A percentile compares a stretch with the other conserved stretches of the same genome.
Evolutionary conservation across 2,329 filamentous ascomycete genomes (phyloP).

Genomic region (Hypomyces rosellus): DNA sequence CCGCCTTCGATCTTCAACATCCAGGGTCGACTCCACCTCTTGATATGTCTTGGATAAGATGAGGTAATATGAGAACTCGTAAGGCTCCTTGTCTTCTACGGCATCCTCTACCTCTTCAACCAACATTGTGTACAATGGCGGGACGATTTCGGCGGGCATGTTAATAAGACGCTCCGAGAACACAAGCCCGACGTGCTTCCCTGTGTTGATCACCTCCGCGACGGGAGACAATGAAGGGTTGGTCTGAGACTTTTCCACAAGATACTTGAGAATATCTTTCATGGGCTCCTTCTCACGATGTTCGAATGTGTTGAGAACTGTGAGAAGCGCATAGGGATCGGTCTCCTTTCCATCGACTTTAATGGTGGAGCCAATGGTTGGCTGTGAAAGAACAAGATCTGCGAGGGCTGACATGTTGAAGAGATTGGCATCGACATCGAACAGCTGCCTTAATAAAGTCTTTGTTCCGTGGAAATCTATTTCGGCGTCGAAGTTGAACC

Average conservation of each 20-base stretch:
- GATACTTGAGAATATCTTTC: conserved; percentile 64
- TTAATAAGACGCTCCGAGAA: conserved; percentile 94
- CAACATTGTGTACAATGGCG: conserved; percentile 92
- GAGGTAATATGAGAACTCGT: conserved; percentile 88
- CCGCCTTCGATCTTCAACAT: conserved; percentile 52
- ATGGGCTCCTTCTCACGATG: conserved; percentile 72
- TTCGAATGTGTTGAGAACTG: conserved; percentile 73
- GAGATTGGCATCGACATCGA: conserved; percentile 79
- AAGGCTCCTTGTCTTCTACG: conserved; percentile 84
- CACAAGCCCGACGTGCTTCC: conserved; percentile 69
- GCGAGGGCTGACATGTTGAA: conserved; percentile 84
- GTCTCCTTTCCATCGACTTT: conserved; percentile 94
- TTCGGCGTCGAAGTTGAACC: conserved; percentile 88
- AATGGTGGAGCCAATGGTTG: conserved; percentile 84
- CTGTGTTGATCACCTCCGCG: conserved; percentile 45
- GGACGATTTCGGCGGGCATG: conserved; percentile 87
- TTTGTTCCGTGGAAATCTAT: conserved; percentile 96
- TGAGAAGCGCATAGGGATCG: conserved; percentile 89
- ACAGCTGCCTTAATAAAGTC: conserved; percentile 79
- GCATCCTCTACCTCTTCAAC: conserved; percentile 86
- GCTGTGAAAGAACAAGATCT: conserved; percentile 81
- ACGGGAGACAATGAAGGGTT: conserved; percentile 52
- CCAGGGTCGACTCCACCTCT: conserved; percentile 76
- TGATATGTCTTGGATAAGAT: conserved; percentile 88
- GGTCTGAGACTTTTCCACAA: conserved; percentile 50